phyloP scores from a whole-genome alignment of 2,329 filamentous ascomycete species.

The Clonostachys solani region DNA sequence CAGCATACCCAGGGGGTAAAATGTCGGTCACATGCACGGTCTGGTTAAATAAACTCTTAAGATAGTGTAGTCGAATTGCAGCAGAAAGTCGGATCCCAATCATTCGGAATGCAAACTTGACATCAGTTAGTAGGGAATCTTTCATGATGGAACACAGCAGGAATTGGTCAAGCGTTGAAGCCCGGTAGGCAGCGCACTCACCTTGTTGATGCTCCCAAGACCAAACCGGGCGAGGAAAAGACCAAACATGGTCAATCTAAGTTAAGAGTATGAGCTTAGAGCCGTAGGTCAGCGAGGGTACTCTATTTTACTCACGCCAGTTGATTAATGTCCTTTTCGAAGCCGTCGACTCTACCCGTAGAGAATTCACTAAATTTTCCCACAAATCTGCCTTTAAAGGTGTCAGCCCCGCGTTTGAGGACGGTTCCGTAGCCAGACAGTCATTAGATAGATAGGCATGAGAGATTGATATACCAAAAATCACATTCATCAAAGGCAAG shows the following conservation, averaged over 20 bases:
- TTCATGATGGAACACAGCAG: no score
- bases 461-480: constrained; percentile 38
- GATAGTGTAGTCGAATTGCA: constrained; percentile 58
- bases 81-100: constrained; percentile 59
- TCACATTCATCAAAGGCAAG: constrained; percentile 54
- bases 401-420: neutral
- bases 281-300: neutral
- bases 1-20: constrained; percentile 57
- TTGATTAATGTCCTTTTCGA: constrained; percentile 30
- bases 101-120: constrained; percentile 53
- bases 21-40: constrained; percentile 66
- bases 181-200: constrained; percentile 8
- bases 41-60: constrained; percentile 59
- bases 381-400: constrained; percentile 31
- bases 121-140: neutral
- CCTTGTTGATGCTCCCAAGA: constrained; percentile 58
- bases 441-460: neutral
- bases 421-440: neutral
- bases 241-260: constrained; percentile 63
- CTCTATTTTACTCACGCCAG: constrained; percentile 31
- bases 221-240: constrained; percentile 64
- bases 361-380: constrained; percentile 42
- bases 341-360: constrained; percentile 13
- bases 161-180: neutral
- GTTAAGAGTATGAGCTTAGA: neutral